Base-by-base conservation (phyloP, 768 basidiomycete genomes). In the Lepiota subincarnata region DNA sequence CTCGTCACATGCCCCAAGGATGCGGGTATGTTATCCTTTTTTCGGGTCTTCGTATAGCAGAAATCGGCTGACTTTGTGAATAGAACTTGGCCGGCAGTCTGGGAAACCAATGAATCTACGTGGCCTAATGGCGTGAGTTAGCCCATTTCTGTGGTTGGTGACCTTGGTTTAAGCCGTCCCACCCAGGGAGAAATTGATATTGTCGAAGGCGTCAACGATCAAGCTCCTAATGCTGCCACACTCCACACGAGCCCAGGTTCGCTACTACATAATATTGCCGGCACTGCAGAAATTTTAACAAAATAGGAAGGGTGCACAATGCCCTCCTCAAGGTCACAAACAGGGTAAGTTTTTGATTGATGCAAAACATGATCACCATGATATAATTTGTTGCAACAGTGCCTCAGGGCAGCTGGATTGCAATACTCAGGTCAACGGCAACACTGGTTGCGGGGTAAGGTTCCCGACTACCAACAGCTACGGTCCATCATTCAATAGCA, bases 401-500 rank as follows among this genome's bases (percentile, higher is more conserved):
- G 59, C 57, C 0, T 55, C 66, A 13, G 55, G 48, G 16, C 62
- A 61, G 45, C 53, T 57, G 12, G 56, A 67, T 50, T 68, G 66
- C 41, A 58, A 69, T 50, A 52, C 48, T 4, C 44, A 44, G 1
- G 57, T 61, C 37, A 66, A 65, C 43, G 48, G 57, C 12, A 67
- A 67, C 51, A 34, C 60, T 12, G 68, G 68, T 6, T 70, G 68
- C 50, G 59, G 60, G 7, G 68, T 70, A 19, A 66, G 62, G 24
- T 65, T 69, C 26, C 60, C 63, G 8, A 62, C 66, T 14, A 46
- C 68, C 1, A 65, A 72, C 45, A 81, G 77, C 67, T 86, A 75
- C 60, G 84, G 84, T 1, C 77, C 82, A 4, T 53, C 68, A 0
- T 84, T 86, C 70, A 86, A 87, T 58, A 60, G 55, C 38, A 73